A percentile compares a stretch with the other conserved stretches of the same genome.
Evolutionary conservation across 2,329 filamentous ascomycete genomes (phyloP).

Genomic region (Ascochyta viciae-villosae): DNA sequence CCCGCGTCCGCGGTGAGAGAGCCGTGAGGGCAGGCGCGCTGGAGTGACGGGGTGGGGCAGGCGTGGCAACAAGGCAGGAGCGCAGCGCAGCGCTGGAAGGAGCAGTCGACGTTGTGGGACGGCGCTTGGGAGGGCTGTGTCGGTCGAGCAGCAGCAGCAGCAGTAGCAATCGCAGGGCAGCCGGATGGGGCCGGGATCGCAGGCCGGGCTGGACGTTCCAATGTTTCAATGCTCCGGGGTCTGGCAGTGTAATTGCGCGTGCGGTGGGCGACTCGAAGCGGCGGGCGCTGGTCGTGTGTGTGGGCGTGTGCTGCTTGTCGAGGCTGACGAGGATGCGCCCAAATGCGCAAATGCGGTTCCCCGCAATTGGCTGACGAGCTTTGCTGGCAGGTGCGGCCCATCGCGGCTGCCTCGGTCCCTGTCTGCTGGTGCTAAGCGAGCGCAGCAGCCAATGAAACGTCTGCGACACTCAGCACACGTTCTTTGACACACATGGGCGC

Average conservation of each 20-base stretch:
- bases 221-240: not conserved
- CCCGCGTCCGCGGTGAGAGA: slow-evolving; percentile 14
- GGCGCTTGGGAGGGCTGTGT: slow-evolving; percentile 25
- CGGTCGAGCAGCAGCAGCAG: slow-evolving; percentile 9
- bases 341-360: slow-evolving; percentile 25
- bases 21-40: slow-evolving; percentile 15
- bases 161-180: slow-evolving; percentile 21
- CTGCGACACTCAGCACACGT: not conserved
- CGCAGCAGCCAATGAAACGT: not conserved
- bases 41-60: slow-evolving; percentile 6
- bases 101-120: slow-evolving; percentile 34
- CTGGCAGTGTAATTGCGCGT: slow-evolving; percentile 5
- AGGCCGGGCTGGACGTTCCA: slow-evolving; percentile 3
- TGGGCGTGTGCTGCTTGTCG: slow-evolving; percentile 16
- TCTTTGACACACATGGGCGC: slow-evolving; percentile 5
- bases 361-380: slow-evolving; percentile 37
- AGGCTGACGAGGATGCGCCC: slow-evolving; percentile 25
- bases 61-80: slow-evolving; percentile 20
- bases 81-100: slow-evolving; percentile 19
- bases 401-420: slow-evolving; percentile 14
- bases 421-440: slow-evolving; percentile 2
- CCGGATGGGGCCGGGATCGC: slow-evolving; percentile 11
- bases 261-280: slow-evolving; percentile 14
- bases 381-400: slow-evolving; percentile 8
- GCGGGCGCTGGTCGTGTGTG: slow-evolving; percentile 24